Conservation (phyloP, 1,284 basidiomycete genomes). For the Cryptococcus wingfieldii region DNA sequence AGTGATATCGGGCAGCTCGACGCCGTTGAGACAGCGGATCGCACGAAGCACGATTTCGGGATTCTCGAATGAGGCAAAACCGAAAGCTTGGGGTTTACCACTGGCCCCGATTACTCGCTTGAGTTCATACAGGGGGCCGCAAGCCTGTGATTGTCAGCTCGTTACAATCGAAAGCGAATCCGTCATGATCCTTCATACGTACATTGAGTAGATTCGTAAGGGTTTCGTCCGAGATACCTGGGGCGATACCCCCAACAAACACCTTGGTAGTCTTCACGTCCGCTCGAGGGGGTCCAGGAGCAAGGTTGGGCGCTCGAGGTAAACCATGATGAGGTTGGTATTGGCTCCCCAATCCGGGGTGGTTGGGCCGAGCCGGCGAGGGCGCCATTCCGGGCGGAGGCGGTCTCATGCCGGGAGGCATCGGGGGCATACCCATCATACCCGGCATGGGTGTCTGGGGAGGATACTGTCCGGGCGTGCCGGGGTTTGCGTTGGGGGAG, state of each 20-base stretch:
- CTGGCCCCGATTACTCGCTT: constrained; percentile 83
- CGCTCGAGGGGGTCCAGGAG: constrained; percentile 7
- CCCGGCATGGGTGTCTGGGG: constrained; percentile 4
- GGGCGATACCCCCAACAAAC: constrained; percentile 92
- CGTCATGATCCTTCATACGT: constrained; percentile 38
- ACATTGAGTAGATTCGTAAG: constrained; percentile 73
- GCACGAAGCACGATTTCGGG: constrained; percentile 82
- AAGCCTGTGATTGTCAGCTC: constrained; percentile 57
- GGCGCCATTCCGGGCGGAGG: not conserved
- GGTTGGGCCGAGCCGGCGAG: constrained; percentile 13
- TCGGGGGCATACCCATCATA: not conserved
- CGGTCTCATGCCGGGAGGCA: not conserved
- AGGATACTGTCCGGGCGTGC: constrained; percentile 11
- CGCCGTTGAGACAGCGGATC: constrained; percentile 70
- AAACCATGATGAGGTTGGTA: constrained; percentile 14
- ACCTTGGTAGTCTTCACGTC: constrained; percentile 57
- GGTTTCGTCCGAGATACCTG: constrained; percentile 74
- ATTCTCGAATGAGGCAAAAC: constrained; percentile 87
- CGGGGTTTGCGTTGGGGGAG: constrained; percentile 31
- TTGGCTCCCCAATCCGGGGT: constrained; percentile 29
- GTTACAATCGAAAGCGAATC: not conserved
- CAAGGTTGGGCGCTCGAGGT: constrained; percentile 21
- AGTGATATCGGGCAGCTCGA: constrained; percentile 80
- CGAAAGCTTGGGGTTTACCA: constrained; percentile 90
- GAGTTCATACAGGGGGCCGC: constrained; percentile 78